Base-by-base conservation (phyloP, 139 green algal genomes). In the Coelastrella sp. region DNA sequence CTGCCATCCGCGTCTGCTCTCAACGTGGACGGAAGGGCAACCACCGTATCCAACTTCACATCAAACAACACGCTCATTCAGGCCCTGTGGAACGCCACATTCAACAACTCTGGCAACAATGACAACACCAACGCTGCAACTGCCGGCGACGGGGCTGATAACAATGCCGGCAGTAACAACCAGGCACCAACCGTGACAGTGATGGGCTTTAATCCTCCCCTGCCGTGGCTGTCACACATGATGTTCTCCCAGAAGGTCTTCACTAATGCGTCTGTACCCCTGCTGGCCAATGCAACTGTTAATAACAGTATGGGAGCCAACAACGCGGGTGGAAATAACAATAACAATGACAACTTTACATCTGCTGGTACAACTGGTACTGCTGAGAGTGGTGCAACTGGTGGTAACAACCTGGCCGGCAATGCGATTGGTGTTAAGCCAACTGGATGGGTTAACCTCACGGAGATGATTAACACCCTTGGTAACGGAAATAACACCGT, bases 381-480 rank as follows among this genome's bases (percentile, higher is more conserved):
- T 5, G 71, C 14, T 23, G 3, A 60, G 7, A 80, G 74, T 19
- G 74, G 8, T 19, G 8, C 74, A 17, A 17, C 74, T 17, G 23
- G 7, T 17, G 74, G 74, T 19, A 76, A 76, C 22, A 17, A 76
- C 94, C 57, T 2, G 65, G 22, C 14, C 68, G 17, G 68, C 68
- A 76, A 76, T 23, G 17, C 68, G 14, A 76, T 76, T 22, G 68
- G 68, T 22, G 68, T 80, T 2, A 22, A 80, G 74, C 74, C 74
- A 16, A 17, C 7, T 58, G 22, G 17, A 22, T 76, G 68, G 68
- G 6, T 17, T 3, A 80, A 65, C 60, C 93, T 92, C 79, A 94
- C 97, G 71, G 85, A 87, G 22, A 79, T 90, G 74, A 95, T 94
- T 83, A 86, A 95, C 83, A 95, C 92, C 20, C 91, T 92, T 58